Base-by-base conservation (phyloP, 129 eudicot genomes). In the Flaveria brownii region DNA sequence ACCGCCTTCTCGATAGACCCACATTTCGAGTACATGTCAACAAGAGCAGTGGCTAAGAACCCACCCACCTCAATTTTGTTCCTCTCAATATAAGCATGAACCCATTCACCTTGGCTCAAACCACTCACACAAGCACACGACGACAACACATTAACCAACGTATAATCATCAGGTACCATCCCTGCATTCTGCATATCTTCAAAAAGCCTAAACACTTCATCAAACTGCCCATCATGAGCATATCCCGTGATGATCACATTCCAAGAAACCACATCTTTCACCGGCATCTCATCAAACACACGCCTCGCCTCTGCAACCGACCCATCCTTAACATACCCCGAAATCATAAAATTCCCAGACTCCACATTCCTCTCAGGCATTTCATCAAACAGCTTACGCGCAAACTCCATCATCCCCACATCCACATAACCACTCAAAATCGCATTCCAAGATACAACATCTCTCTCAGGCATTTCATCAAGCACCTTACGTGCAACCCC, bases 311-410 rank as follows among this genome's bases (percentile, higher is more conserved):
- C 85, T 0, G 25, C 69, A 47, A 86, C 30, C 46, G 69, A 30
- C 42, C 85, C 87, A 22, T 17, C 59, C 18, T 57, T 75, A 49
- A 72, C 83, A 80, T 80, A 83, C 78, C 87, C 90, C 0, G 84
- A 80, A 60, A 86, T 70, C 90, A 86, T 63, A 65, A 73, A 86
- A 57, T 86, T 86, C 87, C 87, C 81, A 69, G 90, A 83, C 81
- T 80, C 85, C 23, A 62, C 72, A 77, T 83, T 80, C 16, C 84
- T 80, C 75, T 61, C 83, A 17, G 84, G 84, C 90, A 86, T 86
- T 64, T 74, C 85, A 26, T 77, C 78, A 54, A 84, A 84, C 85
- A 86, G 6, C 8, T 3, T 26, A 3, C 59, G 74, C 4, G 86
- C 87, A 0, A 78, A 70, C 0, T 14, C 84, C 74, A 83, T 65